Percentiles rank a stretch among this genome's conserved stretches.
phyloP scores from a whole-genome alignment of 495 filamentous ascomycete species.

The Penicillium odoratum region DNA sequence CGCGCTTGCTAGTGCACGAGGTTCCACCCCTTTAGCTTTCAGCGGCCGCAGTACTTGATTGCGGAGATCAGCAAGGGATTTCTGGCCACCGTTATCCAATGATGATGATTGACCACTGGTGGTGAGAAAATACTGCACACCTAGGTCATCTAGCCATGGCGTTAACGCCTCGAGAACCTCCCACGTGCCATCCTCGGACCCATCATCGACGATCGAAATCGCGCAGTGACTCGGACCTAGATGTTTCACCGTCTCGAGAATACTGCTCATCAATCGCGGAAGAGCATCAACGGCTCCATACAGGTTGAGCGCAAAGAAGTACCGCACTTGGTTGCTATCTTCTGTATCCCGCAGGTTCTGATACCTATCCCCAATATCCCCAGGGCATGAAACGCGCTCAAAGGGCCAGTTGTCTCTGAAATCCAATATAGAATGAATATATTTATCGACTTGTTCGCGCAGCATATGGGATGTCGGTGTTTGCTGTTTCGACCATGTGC shows the following conservation, averaged over 20 bases:
- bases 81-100: conserved; percentile 27
- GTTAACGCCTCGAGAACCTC: conserved; percentile 42
- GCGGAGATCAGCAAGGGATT: conserved; percentile 42
- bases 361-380: conserved; percentile 22
- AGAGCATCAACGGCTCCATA: conserved; percentile 40
- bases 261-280: conserved; percentile 46
- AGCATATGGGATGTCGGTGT: conserved; percentile 1
- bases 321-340: conserved; percentile 23
- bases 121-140: conserved; percentile 34
- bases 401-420: conserved; percentile 6
- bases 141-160: conserved; percentile 32
- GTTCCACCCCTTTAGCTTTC: conserved; percentile 5
- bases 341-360: conserved; percentile 14
- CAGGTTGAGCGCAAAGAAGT: conserved; percentile 53
- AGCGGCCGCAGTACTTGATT: conserved; percentile 47
- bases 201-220: conserved; percentile 51
- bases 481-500: conserved; percentile 4
- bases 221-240: conserved; percentile 49
- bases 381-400: conserved; percentile 13
- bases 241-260: conserved; percentile 47
- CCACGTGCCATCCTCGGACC: conserved; percentile 51
- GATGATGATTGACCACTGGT: conserved; percentile 39
- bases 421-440: conserved; percentile 11
- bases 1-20: conserved; percentile 5
- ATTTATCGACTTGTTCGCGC: not conserved